Base-by-base conservation (phyloP, 2,329 filamentous ascomycete species). In the Epichloe gansuensis region DNA sequence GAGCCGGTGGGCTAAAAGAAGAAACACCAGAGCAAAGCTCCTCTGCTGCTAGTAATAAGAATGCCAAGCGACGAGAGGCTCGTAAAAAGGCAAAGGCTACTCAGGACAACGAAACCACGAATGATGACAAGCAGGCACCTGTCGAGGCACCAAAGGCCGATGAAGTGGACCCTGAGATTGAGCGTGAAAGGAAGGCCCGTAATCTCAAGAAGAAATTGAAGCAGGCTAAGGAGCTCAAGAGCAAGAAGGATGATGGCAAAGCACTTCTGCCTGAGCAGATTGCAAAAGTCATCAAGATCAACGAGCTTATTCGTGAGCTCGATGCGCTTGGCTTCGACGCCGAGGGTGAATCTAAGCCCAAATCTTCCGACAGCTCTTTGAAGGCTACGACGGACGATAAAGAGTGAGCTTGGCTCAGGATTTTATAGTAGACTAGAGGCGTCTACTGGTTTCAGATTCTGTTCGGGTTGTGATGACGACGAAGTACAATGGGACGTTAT, bases 241-340 rank as follows among this genome's bases (percentile, higher is more conserved):
- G 83, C 61, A 96, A 95, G 76, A 95, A 95, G 68, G 87, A 95
- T 25, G 83, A 82, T 52, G 93, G 93, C 21, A 85, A 88, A 64
- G 76, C 80, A 4, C 71, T 98, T 55, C 74, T 97, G 27, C 91
- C 90, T 0, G 93, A 98, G 71, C 93, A 98, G 71, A 85, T 97
- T 57, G 89, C 91, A 60, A 98, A 98, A 72, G 88, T 98, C 51
- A 94, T 95, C 66, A 95, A 93, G 69, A 95, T 98, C 66, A 89
- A 88, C 56, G 93, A 98, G 71, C 77, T 98, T 49, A 83, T 96
- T 53, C 80, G 89, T 12, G 90, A 97, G 65, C 71, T 98, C 52
- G 87, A 94, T 61, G 77, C 80, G 2, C 74, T 98, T 31, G 91
- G 91, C 0, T 89, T 97, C 56, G 85, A 94, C 65, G 70, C 79